Evolutionary conservation across 1,284 basidiomycete genomes (phyloP), one percentile per base, ranked within the genome.

Genomic region (Lentinula novae-zelandiae): DNA sequence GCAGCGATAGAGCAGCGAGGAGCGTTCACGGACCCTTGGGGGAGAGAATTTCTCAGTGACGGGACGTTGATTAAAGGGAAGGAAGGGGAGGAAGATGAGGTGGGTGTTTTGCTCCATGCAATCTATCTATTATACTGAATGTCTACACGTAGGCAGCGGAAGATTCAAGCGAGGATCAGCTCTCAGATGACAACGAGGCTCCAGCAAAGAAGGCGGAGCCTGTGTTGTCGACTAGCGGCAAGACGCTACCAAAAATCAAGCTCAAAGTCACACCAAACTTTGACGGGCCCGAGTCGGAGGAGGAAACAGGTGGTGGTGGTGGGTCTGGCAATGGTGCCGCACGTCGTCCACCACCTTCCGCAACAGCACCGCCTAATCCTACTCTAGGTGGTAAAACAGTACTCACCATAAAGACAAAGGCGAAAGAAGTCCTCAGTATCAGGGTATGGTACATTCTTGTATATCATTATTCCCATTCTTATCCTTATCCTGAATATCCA

Each of bases 221-320:
- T 27, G 20, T 36, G 22, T 3, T 36, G 38, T 33, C 50, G 27
- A 52, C 49, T n/a, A 38, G 49, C 39, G 34, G 15, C 17, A 53
- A 58, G 33, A 58, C 49, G 2, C 57, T 58, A 5, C 57, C 57
- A 9, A 58, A 58, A 39, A 58, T 58, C 48, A 58, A 52, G 15
- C 49, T 58, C 49, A 58, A 58, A 44, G n/a, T 58, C 39, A 36
- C 48, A 20, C 38, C 49, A 5, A 44, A 42, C 27, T 52, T 44
- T 39, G 49, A 52, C 27, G 57, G 52, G 31, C 49, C 57, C 22
- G 57, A 58, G 27, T 58, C 57, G 13, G 57, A 58, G 22, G 57
- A 58, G 57, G 57, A 58, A 27, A 58, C 50, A 7, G 44, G 44
- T 3, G 20, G 34, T 34, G 44, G 44, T 3, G 20, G 34, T 34